Percentiles rank a stretch among this genome's conserved stretches.
These are phyloP conservation scores for Aspergillus viridinutans DNA, from an alignment of 2,329 filamentous ascomycete genomes.

Conservation along the genomic window DNA sequence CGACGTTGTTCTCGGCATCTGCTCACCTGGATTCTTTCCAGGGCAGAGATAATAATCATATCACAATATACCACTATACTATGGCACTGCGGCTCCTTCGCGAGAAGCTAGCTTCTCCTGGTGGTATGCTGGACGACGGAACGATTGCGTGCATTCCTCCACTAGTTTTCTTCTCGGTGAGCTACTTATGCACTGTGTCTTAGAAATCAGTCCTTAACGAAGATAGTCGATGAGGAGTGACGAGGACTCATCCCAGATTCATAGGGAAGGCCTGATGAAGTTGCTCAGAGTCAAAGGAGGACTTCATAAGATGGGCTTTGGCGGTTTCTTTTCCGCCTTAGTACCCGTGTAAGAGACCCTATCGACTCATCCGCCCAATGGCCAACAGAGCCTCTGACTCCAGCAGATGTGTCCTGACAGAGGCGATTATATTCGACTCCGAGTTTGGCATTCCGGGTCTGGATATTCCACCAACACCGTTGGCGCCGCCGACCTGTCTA, in stretches of 20 bases:
- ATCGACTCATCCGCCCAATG: not conserved
- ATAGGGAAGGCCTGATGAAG: constrained; percentile 1
- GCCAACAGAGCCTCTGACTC: not conserved
- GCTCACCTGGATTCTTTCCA: constrained; percentile 5
- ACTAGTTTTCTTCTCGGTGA: constrained; percentile 6
- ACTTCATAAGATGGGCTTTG: not conserved
- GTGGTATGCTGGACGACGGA: not conserved
- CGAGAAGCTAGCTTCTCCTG: constrained; percentile 1
- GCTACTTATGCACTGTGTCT: not conserved
- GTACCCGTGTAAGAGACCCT: constrained; percentile 1
- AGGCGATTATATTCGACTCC: constrained; percentile 4
- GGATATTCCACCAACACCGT: not conserved
- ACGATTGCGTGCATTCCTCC: constrained; percentile 4
- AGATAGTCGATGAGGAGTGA: constrained; percentile 3
- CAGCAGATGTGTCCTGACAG: constrained; percentile 5
- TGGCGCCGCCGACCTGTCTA: not conserved
- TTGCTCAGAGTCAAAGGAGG: constrained; percentile 3
- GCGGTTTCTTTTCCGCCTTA: not conserved
- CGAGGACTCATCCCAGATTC: constrained; percentile 3
- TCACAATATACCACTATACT: constrained; percentile 4
- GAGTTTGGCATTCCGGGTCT: constrained; percentile 3
- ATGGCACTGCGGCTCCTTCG: constrained; percentile 1
- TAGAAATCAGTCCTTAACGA: too few species aligned
- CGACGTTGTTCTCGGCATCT: constrained; percentile 3
- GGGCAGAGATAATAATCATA: not conserved